A percentile compares a stretch with the other conserved stretches of the same genome.
Evolutionary conservation across 2,329 filamentous ascomycete genomes (phyloP).

Genomic region (Fusarium goolgardi): DNA sequence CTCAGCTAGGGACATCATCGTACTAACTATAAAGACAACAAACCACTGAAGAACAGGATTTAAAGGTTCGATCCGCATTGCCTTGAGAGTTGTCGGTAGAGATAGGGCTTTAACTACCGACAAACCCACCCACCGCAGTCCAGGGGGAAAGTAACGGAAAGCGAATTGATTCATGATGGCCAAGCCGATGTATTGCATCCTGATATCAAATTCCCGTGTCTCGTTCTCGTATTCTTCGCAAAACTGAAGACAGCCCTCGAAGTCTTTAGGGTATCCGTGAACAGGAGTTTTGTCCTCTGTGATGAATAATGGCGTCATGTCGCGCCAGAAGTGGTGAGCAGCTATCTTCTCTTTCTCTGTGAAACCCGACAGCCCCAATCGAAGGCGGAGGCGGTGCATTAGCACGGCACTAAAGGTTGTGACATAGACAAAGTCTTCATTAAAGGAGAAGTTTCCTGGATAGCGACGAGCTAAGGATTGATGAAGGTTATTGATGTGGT

Average conservation of each 20-base stretch:
- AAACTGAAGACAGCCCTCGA: not conserved
- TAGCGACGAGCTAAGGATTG: not conserved
- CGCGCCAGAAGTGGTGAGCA: conserved; percentile 4
- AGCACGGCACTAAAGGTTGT: not conserved
- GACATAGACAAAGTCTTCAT: not conserved
- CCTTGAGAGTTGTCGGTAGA: not conserved
- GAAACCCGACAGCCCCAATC: not conserved
- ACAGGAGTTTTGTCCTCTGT: not conserved
- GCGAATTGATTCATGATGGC: conserved; percentile 13
- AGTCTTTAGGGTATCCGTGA: not conserved
- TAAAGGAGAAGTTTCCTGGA: not conserved
- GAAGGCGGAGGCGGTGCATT: not conserved
- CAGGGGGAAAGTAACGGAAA: not conserved
- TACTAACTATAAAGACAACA: not conserved
- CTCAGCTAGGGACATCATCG: not conserved
- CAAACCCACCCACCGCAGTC: not conserved
- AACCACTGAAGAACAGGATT: not conserved
- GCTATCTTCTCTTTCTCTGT: conserved; percentile 1
- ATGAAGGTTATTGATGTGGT: conserved; percentile 6
- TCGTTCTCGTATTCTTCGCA: conserved; percentile 1
- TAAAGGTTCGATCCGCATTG: not conserved
- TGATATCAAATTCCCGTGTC: not conserved
- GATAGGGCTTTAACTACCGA: not conserved
- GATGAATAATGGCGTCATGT: not conserved
- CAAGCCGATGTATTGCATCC: conserved; percentile 2